Base-by-base conservation (phyloP, 805 yeast species). In the Zygotorulaspora florentina region DNA sequence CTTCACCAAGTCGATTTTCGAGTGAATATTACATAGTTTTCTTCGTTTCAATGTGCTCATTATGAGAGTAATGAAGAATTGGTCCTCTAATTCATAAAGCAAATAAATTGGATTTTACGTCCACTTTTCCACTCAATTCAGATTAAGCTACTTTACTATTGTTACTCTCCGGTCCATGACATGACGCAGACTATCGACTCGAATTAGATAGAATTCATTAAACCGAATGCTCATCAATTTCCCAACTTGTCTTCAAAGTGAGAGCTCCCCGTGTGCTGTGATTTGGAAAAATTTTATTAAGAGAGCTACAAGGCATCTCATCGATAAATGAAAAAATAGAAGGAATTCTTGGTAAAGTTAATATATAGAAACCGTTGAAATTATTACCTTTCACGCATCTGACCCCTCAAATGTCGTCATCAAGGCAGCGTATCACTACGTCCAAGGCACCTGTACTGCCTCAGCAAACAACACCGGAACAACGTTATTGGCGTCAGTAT, bases 401-500 rank as follows among this genome's bases (percentile, higher is more conserved):
- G 25, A 39, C 26, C 28, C 35, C 6, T 11, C 15, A 3, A 35
- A 89, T 89, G 97, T 86, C 96, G 0, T 77, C 95, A 5, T 70
- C 75, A 15, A 73, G 77, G 59, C 83, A 80, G 51, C 76, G 87
- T 64, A 75, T 87, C 8, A 72, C 76, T 23, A 82, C 80, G 25
- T 77, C 76, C 26, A 76, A 87, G 61, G 81, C 79, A 50, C 85
- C 96, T 1, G 81, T 86, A 1, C 75, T 87, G 41, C 95, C 96
- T 2, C 81, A 86, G 9, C 70, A 66, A 39, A 83, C 90, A 1
- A 87, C 96, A 0, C 91, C 96, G 1, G 98, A 91, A 55, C 95
- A 89, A 60, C 76, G 95, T 55, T 91, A 86, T 69, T 93, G 98
- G 98, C 75, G 95, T 56, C 86, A 88, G 6, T 90, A 83, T 64